These are phyloP conservation scores for Paramyrothecium roridum DNA, from an alignment of 2,329 filamentous ascomycete species.

Conservation along the genomic window DNA sequence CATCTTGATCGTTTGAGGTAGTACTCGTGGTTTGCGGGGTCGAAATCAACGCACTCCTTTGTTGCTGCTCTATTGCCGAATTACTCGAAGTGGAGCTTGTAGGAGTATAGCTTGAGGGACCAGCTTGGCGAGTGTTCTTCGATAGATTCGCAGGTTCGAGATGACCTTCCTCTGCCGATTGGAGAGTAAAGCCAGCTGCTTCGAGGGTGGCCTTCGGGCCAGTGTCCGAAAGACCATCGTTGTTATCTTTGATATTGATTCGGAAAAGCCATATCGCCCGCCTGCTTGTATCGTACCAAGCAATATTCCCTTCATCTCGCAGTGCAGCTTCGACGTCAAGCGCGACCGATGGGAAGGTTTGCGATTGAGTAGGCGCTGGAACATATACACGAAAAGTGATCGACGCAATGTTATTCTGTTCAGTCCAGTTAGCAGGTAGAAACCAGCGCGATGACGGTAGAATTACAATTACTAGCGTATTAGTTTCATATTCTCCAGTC, in stretches of 20 bases:
- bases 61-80: slow-evolving; percentile 33
- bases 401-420: slow-evolving; percentile 54
- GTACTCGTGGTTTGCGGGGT: slow-evolving; percentile 5
- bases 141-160: slow-evolving; percentile 48
- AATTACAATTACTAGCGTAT: slow-evolving; percentile 56
- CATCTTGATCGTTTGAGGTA: slow-evolving; percentile 19
- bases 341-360: slow-evolving; percentile 41
- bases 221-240: slow-evolving; percentile 14
- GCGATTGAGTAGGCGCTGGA: slow-evolving; percentile 37
- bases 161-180: slow-evolving; percentile 43
- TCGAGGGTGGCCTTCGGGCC: slow-evolving; percentile 37
- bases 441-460: neutral
- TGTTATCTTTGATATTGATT: slow-evolving; percentile 39
- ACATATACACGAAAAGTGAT: slow-evolving; percentile 55
- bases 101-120: slow-evolving; percentile 40
- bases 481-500: slow-evolving; percentile 61
- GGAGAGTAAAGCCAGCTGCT: slow-evolving; percentile 40
- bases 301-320: slow-evolving; percentile 50
- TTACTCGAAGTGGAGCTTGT: slow-evolving; percentile 41
- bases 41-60: slow-evolving; percentile 16
- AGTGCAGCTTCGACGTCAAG: slow-evolving; percentile 50
- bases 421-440: slow-evolving; percentile 12
- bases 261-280: slow-evolving; percentile 55
- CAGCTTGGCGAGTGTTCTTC: slow-evolving; percentile 36
- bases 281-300: slow-evolving; percentile 47